Evolutionary conservation across 192 early-diverging fungal species (phyloP), one percentile per base, ranked within the genome.

Genomic region (Podila epigama): DNA sequence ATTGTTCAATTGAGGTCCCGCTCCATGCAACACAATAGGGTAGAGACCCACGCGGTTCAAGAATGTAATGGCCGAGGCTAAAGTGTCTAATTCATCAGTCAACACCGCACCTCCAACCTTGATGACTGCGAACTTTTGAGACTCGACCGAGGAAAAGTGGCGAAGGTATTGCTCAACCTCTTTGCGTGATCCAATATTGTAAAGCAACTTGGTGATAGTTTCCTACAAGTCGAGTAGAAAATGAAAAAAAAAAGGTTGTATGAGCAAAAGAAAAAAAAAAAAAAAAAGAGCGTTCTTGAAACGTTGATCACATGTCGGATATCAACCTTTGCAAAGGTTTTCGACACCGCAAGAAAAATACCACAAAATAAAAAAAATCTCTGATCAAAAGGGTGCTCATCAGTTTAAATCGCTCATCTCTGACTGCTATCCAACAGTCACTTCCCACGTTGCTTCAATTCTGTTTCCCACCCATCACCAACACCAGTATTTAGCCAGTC

Each of bases 91-190:
- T 57, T 97, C 95, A 68, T 99, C 95, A 7, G 95, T 93, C 54
- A 99, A 82, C n/a, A 99, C 93, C 2, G 94, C 94, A 3, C 96
- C 95, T 59, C 94, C 95, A 27, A 99, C 97, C 82, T 99, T 99
- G 87, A 99, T 97, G 39, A 99, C 96, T 9, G 98, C 98, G 84
- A 99, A 99, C 85, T 98, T 97, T 87, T 99, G 98, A 25, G 94
- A 95, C 82, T 98, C 96, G 50, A 98, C 98, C 0, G 94, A 95
- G 1, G 95, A 94, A 79, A 99, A 99, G 69, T 96, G 95, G 34
- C 93, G 89, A 58, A 99, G 88, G 64, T 99, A 99, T 86, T 97
- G 96, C 78, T 99, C 96, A 22, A 98, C 97, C 70, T 99, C 98
- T 83, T 96, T 97, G 78, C 95, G 95, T 12, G 96, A 98, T 36